Base-by-base conservation (phyloP, 2,329 filamentous ascomycete species). In the Acarospora socialis region DNA sequence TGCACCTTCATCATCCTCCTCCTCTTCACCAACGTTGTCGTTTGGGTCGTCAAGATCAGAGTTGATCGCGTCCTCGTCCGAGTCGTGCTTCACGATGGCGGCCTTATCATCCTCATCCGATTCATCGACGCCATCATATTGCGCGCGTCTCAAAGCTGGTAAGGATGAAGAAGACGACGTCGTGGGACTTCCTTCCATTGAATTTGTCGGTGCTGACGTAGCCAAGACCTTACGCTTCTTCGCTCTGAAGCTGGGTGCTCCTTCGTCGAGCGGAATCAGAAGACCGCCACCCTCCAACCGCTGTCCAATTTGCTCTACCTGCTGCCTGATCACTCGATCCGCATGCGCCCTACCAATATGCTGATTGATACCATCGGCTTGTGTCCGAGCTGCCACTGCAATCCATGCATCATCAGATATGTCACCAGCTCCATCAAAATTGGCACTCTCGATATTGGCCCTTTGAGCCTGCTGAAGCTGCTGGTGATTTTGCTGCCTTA, bases 1-100 rank as follows among this genome's bases (percentile, higher is more conserved):
- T 43, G 80, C 71, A 21, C 76, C 72, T 25, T 92, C 86, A 38
- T 92, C 83, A 9, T 84, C 81, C 30, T 90, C 86, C 20, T 90
- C 82, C 15, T 87, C 81, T 15, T 90, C 83, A 18, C 81, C 77
- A 12, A 73, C 59, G 7, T 82, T 76, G 39, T 95, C 90, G 40
- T 95, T 86, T 0, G 86, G 75, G 50, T 98, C 90, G 51, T 98
- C 90, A 3, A 98, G 73, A 48, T 98, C 90, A 1, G 90, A 95
- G 56, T 98, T 98, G 60, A 98, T 98, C 2, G 87, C 90, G 53
- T 98, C 86, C 43, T 93, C 87, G 42, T 94, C 86, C 7, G 36
- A 36, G n/a, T 43, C 38, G 29, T 38, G 28, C 14, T 41, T 41
- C n/a, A n/a, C n/a, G 31, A 40, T 37, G 18, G 25, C 29, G 10